These are phyloP conservation scores for Sclerotiophoma versabilis DNA, from an alignment of 2,329 filamentous ascomycete species.

Conservation along the genomic window DNA sequence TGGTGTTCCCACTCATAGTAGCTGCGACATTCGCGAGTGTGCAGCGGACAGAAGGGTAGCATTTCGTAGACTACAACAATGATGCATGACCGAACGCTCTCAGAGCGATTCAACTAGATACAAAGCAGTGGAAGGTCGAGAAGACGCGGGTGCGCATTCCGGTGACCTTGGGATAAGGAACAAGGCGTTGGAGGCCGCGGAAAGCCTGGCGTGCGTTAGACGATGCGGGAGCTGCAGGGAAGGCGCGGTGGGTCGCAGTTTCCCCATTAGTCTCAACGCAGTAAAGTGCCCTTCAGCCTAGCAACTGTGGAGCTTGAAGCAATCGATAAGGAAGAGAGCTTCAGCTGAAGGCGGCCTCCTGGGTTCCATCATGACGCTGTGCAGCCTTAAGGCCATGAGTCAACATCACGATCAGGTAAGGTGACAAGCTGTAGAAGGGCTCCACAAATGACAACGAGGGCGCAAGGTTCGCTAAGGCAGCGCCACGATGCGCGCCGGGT, in stretches of 20 bases:
- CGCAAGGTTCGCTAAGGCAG: constrained; percentile 12
- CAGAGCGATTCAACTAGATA: background rate
- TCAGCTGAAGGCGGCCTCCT: constrained; percentile 12
- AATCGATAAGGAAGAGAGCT: constrained; percentile 18
- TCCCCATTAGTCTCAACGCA: constrained; percentile 21
- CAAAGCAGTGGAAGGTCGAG: background rate
- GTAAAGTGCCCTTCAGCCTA: constrained; percentile 30
- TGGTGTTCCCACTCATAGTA: constrained; percentile 72
- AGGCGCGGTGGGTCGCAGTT: constrained; percentile 28
- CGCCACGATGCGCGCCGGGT: constrained; percentile 22
- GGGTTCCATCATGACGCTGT: constrained; percentile 3
- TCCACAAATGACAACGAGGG: constrained; percentile 10
- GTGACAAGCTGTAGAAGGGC: constrained; percentile 12
- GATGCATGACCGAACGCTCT: background rate
- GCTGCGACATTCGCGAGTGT: constrained; percentile 68
- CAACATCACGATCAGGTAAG: constrained; percentile 8
- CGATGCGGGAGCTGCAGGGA: constrained; percentile 32
- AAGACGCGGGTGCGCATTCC: background rate
- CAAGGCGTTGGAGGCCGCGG: constrained; percentile 8
- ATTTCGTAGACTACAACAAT: background rate
- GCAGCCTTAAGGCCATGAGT: constrained; percentile 9
- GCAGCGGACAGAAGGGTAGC: constrained; percentile 1
- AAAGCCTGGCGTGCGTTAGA: constrained; percentile 20
- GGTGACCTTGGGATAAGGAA: background rate
- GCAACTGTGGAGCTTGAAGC: constrained; percentile 15